Evolutionary conservation across 495 filamentous ascomycete species (phyloP).

Genomic region (Cryomyces minteri): DNA sequence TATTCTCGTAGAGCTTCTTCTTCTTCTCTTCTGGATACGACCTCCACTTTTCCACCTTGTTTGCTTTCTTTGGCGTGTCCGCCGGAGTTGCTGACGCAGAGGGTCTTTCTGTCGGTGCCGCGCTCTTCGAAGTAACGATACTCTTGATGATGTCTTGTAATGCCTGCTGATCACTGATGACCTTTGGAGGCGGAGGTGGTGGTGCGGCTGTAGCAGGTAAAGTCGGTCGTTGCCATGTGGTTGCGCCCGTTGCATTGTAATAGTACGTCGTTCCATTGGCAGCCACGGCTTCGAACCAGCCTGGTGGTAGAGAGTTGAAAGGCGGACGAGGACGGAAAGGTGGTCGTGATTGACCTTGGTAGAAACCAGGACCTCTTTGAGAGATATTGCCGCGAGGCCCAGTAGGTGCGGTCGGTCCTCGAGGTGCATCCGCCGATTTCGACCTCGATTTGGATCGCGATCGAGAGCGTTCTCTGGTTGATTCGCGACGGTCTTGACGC

Average conservation of each 20-base stretch:
- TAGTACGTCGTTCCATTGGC: constrained; percentile 57
- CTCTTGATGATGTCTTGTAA: constrained; percentile 75
- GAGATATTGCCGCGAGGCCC: constrained; percentile 48
- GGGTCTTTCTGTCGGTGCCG: constrained; percentile 43
- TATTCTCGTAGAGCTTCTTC: constrained; percentile 84
- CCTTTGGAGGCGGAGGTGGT: constrained; percentile 39
- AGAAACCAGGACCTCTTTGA: constrained; percentile 40
- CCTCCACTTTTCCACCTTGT: constrained; percentile 69
- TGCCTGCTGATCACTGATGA: constrained; percentile 43
- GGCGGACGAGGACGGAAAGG: constrained; percentile 29
- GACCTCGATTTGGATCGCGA: constrained; percentile 35
- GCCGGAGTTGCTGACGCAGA: constrained; percentile 31
- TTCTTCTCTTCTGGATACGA: constrained; percentile 64
- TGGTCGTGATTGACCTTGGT: constrained; percentile 37
- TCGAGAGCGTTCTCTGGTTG: constrained; percentile 23
- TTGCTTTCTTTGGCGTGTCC: constrained; percentile 31
- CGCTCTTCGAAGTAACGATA: constrained; percentile 40
- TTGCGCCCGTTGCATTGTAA: constrained; percentile 53
- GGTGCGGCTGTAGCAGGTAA: constrained; percentile 39
- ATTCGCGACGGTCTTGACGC: constrained; percentile 36
- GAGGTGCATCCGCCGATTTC: constrained; percentile 31
- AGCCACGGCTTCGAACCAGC: constrained; percentile 60
- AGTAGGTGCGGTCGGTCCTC: constrained; percentile 36
- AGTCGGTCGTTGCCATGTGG: constrained; percentile 65
- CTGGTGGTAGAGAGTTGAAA: constrained; percentile 45